Conservation (phyloP, 129 eudicot genomes). For the Flaveria bidentis region DNA sequence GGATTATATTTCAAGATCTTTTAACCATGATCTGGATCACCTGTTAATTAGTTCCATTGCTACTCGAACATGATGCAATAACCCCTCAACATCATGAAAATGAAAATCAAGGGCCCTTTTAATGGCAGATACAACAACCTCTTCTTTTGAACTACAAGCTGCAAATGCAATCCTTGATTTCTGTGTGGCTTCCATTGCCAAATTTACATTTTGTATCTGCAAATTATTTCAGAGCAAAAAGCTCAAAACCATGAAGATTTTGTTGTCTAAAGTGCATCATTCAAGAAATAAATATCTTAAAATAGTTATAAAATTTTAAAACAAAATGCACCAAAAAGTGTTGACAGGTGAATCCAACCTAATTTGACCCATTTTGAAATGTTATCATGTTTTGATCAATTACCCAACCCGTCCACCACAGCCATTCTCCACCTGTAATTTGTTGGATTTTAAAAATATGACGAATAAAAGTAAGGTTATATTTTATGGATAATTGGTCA, state of each 20-base stretch:
- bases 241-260: neutral
- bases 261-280: neutral
- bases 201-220: conserved; percentile 76
- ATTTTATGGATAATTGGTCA: neutral
- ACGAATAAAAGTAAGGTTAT: neutral
- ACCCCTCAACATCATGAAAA: conserved; percentile 83
- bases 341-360: neutral
- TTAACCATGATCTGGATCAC: conserved; percentile 27
- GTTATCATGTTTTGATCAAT: neutral
- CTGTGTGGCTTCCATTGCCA: conserved; percentile 93
- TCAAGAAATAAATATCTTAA: too few species aligned
- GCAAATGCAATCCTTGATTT: conserved; percentile 68
- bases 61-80: conserved; percentile 70
- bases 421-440: neutral
- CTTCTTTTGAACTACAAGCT: conserved; percentile 61
- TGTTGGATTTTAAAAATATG: neutral
- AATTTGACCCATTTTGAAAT: neutral
- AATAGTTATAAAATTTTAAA: too few species aligned
- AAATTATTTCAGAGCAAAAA: conserved; percentile 18
- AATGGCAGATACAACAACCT: conserved; percentile 54
- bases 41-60: conserved; percentile 76
- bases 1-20: conserved; percentile 10
- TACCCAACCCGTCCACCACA: neutral
- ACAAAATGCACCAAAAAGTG: neutral
- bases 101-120: conserved; percentile 84